Conservation (phyloP, 345 rosid species). For the Raphanus sativus region DNA sequence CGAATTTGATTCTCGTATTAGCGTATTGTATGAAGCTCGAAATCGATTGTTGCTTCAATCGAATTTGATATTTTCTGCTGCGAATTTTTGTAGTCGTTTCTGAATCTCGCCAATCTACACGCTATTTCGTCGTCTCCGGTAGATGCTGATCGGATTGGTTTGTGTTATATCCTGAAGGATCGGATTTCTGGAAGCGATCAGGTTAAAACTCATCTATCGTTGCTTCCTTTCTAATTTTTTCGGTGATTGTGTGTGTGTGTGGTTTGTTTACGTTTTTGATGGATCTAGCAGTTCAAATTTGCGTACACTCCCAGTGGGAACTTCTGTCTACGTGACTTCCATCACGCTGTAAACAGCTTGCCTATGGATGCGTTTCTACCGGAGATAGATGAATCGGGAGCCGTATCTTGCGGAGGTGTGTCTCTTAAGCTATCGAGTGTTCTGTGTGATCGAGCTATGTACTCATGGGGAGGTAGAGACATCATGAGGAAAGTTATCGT, state of each 20-base stretch:
- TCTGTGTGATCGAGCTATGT: conserved; percentile 62
- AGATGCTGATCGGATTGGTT: conserved; percentile 57
- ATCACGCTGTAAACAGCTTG: conserved; percentile 69
- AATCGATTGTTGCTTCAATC: conserved; percentile 39
- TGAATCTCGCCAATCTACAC: conserved; percentile 71
- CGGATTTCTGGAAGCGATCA: conserved; percentile 54
- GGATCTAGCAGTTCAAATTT: conserved; percentile 53
- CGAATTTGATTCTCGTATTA: not conserved
- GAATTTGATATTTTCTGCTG: conserved; percentile 35
- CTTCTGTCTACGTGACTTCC: conserved; percentile 74
- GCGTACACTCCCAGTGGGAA: conserved; percentile 64
- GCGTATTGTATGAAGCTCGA: conserved; percentile 16
- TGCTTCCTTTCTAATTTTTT: not conserved
- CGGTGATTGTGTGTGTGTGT: conserved; percentile 16
- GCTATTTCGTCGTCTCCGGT: conserved; percentile 54
- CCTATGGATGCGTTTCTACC: conserved; percentile 62
- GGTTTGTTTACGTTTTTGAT: conserved; percentile 8
- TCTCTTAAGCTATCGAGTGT: conserved; percentile 57
- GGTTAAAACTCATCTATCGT: conserved; percentile 39
- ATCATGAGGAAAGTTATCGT: conserved; percentile 65
- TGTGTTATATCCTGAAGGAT: conserved; percentile 59
- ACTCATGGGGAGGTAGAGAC: conserved; percentile 76
- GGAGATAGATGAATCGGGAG: conserved; percentile 54
- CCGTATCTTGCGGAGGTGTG: conserved; percentile 41
- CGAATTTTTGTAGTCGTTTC: conserved; percentile 51